Conservation (phyloP, 164 flowering plant genomes). For the Stephania yunnanensis region DNA sequence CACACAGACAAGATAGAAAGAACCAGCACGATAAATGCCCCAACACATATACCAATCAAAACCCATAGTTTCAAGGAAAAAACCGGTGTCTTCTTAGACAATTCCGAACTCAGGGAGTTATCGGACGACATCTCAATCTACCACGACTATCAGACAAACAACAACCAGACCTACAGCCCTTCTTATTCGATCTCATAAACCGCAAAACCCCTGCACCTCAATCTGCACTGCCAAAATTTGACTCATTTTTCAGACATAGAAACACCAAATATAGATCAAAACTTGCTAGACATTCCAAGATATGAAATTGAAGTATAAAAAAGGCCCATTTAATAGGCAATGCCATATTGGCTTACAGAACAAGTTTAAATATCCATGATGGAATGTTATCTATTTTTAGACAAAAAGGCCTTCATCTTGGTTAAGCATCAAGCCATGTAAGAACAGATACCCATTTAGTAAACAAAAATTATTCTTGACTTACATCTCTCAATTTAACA, state of each 20-base stretch:
- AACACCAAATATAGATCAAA: conserved; percentile 9
- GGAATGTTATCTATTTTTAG: background rate
- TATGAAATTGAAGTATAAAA: background rate
- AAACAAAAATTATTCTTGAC: conserved; percentile 15
- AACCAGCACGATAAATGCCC: conserved; percentile 56
- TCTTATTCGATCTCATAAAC: background rate
- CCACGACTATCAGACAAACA: background rate
- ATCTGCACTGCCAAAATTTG: conserved; percentile 23
- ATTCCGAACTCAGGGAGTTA: conserved; percentile 36
- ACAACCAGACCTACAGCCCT: conserved; percentile 4
- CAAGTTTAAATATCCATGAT: conserved; percentile 3
- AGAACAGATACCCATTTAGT: conserved; percentile 10
- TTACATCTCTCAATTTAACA: conserved; percentile 10
- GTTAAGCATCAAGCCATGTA: conserved; percentile 1
- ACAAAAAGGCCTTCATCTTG: background rate
- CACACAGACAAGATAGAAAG: conserved; percentile 58
- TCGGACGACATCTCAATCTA: conserved; percentile 42
- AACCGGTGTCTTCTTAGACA: conserved; percentile 44
- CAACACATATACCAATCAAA: conserved; percentile 59
- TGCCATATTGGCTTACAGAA: background rate
- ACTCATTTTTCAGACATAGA: background rate
- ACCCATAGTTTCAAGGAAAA: conserved; percentile 71
- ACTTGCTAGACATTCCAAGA: background rate
- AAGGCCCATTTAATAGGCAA: background rate
- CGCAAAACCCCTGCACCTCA: conserved; percentile 15